Percentiles rank a stretch among this genome's conserved stretches.
These are phyloP conservation scores for Tolypocladium tropicale DNA, from an alignment of 2,329 filamentous ascomycete species.

Conservation along the genomic window DNA sequence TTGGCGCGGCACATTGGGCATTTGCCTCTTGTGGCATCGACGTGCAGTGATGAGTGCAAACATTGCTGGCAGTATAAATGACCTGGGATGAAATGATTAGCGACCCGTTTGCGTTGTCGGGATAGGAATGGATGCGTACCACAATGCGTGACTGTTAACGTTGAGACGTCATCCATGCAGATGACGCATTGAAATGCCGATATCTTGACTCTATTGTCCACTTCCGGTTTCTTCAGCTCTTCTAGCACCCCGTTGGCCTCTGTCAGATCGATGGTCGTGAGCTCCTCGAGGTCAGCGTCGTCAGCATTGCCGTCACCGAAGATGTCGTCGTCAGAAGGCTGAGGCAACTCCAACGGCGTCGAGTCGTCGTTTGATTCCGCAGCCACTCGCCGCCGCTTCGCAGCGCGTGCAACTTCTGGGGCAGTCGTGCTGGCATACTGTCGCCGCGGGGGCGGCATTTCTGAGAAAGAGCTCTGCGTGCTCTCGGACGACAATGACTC, in stretches of 20 bases:
- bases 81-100: conserved; percentile 28
- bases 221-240: conserved; percentile 31
- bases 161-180: conserved; percentile 52
- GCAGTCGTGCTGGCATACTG: neutral
- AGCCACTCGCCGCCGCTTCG: conserved; percentile 15
- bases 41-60: conserved; percentile 48
- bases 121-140: conserved; percentile 34
- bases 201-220: conserved; percentile 41
- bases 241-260: conserved; percentile 33
- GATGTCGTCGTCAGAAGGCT: conserved; percentile 13
- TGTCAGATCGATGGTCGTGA: conserved; percentile 23
- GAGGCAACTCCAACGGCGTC: neutral
- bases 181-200: conserved; percentile 54
- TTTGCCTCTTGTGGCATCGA: conserved; percentile 42
- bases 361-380: neutral
- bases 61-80: conserved; percentile 56
- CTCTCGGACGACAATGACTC: conserved; percentile 13
- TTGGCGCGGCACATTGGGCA: conserved; percentile 56
- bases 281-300: conserved; percentile 11
- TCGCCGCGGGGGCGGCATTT: conserved; percentile 5
- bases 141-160: conserved; percentile 54
- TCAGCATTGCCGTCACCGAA: conserved; percentile 13
- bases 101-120: neutral
- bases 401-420: conserved; percentile 4
- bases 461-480: conserved; percentile 17